Percentiles rank a stretch among this genome's conserved stretches.
phyloP scores from a whole-genome alignment of 352 stramenopile species.

The Lagenidium sp. region DNA sequence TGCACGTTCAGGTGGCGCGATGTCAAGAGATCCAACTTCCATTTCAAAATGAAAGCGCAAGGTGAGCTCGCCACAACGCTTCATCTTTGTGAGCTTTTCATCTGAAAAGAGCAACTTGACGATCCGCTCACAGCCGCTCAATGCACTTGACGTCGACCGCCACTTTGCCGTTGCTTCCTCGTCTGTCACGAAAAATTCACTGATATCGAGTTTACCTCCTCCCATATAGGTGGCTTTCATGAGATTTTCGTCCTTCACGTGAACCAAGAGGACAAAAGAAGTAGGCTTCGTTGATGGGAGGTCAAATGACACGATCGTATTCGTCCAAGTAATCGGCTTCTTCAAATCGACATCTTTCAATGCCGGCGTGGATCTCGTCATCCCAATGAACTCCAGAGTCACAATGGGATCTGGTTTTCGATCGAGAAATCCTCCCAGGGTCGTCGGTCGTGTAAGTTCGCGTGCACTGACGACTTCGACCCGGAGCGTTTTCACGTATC shows the following conservation, averaged over 20 bases:
- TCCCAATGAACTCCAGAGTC: constrained; percentile 19
- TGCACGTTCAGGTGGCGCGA: too few species aligned
- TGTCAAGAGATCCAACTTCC: neutral
- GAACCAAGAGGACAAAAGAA: too few species aligned
- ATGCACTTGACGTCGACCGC: neutral
- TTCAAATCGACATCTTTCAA: constrained; percentile 32
- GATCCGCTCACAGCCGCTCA: constrained; percentile 6
- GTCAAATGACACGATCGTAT: constrained; percentile 14
- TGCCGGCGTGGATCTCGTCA: constrained; percentile 6
- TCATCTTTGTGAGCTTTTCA: constrained; percentile 27
- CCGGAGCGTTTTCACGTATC: too few species aligned
- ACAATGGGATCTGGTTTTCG: constrained; percentile 30
- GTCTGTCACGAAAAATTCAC: constrained; percentile 15
- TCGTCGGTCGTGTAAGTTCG: constrained; percentile 20
- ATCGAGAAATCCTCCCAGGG: constrained; percentile 23
- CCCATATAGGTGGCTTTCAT: constrained; percentile 35
- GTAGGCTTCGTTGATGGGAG: too few species aligned
- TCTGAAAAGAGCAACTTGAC: constrained; percentile 15
- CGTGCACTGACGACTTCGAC: constrained; percentile 21
- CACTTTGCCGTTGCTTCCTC: neutral
- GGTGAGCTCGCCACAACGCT: constrained; percentile 25
- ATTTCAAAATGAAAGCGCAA: constrained; percentile 20
- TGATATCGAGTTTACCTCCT: constrained; percentile 20
- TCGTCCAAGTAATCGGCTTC: constrained; percentile 19
- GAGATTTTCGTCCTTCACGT: constrained; percentile 33